Evolutionary conservation across 441 rosid species (phyloP).

Genomic region (Populus tomentosa): DNA sequence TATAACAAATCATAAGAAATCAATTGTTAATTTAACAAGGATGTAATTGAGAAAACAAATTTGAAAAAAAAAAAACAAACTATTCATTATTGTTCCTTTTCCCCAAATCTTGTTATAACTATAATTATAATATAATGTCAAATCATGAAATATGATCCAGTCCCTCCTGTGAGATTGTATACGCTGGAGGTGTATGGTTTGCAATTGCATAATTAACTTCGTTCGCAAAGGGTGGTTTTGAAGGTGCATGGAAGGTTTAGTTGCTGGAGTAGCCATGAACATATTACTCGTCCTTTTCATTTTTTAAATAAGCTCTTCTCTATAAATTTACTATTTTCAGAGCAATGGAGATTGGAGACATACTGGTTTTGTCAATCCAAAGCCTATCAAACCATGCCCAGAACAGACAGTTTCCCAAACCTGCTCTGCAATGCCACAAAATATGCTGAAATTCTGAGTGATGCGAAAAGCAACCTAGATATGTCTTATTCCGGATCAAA

Average conservation of each 20-base stretch:
- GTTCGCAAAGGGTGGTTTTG: neutral
- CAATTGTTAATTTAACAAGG: too few relatives aligned
- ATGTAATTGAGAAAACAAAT: too few relatives aligned
- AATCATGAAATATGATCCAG: neutral
- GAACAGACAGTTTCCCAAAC: neutral
- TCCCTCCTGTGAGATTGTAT: too few relatives aligned
- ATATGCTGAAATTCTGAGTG: neutral
- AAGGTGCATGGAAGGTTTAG: neutral
- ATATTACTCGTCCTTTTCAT: neutral
- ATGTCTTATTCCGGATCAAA: neutral
- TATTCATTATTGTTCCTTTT: too few relatives aligned
- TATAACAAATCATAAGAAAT: too few relatives aligned
- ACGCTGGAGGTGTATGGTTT: too few relatives aligned
- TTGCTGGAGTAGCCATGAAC: neutral
- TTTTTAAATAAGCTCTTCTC: neutral
- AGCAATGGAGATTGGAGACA: neutral
- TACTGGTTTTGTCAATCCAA: neutral
- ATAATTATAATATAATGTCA: neutral
- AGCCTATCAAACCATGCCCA: neutral
- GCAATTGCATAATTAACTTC: neutral
- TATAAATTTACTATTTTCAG: neutral
- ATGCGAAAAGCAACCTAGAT: neutral
- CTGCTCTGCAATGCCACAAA: neutral
- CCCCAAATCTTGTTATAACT: too few relatives aligned
- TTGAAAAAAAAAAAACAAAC: too few relatives aligned